These are phyloP conservation scores for Phialophora chinensis DNA, from an alignment of 2,329 filamentous ascomycete species.

Conservation along the genomic window DNA sequence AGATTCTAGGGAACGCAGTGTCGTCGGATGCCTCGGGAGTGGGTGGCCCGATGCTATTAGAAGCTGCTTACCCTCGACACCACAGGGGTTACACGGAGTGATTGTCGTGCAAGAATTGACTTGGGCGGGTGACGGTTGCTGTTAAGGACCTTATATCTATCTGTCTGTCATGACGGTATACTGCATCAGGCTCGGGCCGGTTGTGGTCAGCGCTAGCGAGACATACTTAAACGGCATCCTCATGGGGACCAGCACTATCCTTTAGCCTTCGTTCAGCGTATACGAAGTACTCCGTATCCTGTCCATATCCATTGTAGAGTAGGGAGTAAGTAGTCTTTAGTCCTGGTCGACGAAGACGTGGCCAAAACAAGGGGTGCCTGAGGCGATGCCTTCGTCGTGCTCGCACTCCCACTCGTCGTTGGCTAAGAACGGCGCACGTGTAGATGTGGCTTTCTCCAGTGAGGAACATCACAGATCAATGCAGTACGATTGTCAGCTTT, in stretches of 20 bases:
- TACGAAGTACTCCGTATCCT: not conserved
- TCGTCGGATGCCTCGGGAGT: not conserved
- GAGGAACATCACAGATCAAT: too few species aligned
- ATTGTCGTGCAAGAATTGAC: not conserved
- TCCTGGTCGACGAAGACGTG: not conserved
- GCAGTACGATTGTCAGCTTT: too few species aligned
- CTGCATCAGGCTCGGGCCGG: not conserved
- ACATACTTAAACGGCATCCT: not conserved
- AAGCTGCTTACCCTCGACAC: not conserved
- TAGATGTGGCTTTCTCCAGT: too few species aligned
- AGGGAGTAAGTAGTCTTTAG: not conserved
- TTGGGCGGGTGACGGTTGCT: not conserved
- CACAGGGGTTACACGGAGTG: not conserved
- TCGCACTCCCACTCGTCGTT: too few species aligned
- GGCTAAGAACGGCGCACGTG: too few species aligned
- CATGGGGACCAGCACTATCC: not conserved
- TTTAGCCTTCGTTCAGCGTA: not conserved
- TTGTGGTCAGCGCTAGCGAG: not conserved
- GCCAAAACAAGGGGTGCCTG: not conserved
- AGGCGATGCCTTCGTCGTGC: too few species aligned
- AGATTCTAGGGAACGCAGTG: not conserved
- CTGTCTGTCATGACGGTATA: not conserved
- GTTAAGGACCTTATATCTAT: not conserved
- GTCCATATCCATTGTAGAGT: not conserved
- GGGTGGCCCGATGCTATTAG: not conserved